A percentile compares a stretch with the other conserved stretches of the same genome.
These are phyloP conservation scores for Pyrenophora seminiperda DNA, from an alignment of 2,329 filamentous ascomycete genomes.

Conservation along the genomic window DNA sequence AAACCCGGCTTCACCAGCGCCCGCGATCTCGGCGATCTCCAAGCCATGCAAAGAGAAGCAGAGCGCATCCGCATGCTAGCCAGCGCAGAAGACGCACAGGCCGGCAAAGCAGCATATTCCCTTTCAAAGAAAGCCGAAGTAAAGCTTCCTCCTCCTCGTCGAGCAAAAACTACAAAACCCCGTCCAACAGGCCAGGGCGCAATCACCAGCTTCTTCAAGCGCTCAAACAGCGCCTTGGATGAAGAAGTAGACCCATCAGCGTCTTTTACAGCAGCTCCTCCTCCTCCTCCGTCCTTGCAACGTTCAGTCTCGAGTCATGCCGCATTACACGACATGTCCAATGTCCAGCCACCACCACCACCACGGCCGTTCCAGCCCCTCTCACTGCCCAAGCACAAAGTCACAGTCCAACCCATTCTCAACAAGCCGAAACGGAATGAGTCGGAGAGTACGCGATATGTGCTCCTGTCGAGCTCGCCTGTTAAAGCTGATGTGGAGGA, in stretches of 20 bases:
- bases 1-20: slow-evolving; percentile 49
- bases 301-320: slow-evolving; percentile 16
- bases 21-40: slow-evolving; percentile 32
- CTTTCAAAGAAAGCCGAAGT: slow-evolving; percentile 35
- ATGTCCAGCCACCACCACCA: slow-evolving; percentile 22
- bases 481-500: slow-evolving; percentile 35
- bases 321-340: slow-evolving; percentile 43
- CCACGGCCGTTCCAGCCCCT: slow-evolving; percentile 30
- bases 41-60: slow-evolving; percentile 49
- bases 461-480: slow-evolving; percentile 53
- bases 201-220: slow-evolving; percentile 59
- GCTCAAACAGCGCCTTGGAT: slow-evolving; percentile 27
- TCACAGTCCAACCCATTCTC: slow-evolving; percentile 40
- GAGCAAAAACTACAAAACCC: slow-evolving; percentile 38
- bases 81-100: slow-evolving; percentile 30
- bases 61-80: slow-evolving; percentile 34
- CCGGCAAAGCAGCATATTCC: slow-evolving; percentile 22
- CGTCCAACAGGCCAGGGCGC: slow-evolving; percentile 56
- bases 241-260: slow-evolving; percentile 16
- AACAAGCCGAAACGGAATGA: slow-evolving; percentile 35
- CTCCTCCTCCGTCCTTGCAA: too few relatives aligned
- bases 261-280: slow-evolving; percentile 25
- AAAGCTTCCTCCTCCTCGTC: slow-evolving; percentile 18
- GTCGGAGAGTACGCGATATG: slow-evolving; percentile 52
- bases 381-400: slow-evolving; percentile 38